Evolutionary conservation across 2,329 filamentous ascomycete genomes (phyloP).

Genomic region (Aspergillus novofumigatus): DNA sequence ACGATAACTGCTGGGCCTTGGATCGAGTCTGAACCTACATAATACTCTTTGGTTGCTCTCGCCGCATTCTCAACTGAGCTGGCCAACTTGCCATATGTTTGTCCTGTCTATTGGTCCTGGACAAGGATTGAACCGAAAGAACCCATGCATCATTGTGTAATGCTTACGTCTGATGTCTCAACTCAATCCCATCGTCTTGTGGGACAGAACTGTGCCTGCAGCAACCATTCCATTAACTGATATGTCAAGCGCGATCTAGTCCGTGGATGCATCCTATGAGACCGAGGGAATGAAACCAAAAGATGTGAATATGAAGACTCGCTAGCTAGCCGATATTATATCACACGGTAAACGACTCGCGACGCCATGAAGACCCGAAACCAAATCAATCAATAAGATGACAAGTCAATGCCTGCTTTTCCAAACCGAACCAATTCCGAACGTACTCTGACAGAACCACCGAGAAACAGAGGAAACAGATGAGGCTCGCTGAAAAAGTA

Average conservation of each 20-base stretch:
- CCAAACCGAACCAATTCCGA: neutral
- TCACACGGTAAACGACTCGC: neutral
- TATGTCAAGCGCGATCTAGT: neutral
- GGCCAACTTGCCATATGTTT: neutral
- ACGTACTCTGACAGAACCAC: neutral
- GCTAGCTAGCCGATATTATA: neutral
- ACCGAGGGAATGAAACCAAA: neutral
- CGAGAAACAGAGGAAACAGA: neutral
- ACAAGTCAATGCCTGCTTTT: neutral
- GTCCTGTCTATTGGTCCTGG: neutral
- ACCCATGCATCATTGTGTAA: neutral
- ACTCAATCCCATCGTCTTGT: neutral
- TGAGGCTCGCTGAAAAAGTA: neutral
- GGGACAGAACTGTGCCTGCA: neutral
- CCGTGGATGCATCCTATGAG: neutral
- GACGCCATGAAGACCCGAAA: neutral
- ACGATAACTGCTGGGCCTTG: neutral
- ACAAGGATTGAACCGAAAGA: neutral
- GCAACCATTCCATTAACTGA: neutral
- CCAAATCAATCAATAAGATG: neutral
- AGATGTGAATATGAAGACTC: neutral
- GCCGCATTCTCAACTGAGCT: neutral
- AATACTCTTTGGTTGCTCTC: neutral
- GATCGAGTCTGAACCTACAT: neutral
- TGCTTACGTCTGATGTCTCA: neutral